Evolutionary conservation across 2,329 filamentous ascomycete genomes (phyloP).

Genomic region (Magnaporthiopsis rhizophila): DNA sequence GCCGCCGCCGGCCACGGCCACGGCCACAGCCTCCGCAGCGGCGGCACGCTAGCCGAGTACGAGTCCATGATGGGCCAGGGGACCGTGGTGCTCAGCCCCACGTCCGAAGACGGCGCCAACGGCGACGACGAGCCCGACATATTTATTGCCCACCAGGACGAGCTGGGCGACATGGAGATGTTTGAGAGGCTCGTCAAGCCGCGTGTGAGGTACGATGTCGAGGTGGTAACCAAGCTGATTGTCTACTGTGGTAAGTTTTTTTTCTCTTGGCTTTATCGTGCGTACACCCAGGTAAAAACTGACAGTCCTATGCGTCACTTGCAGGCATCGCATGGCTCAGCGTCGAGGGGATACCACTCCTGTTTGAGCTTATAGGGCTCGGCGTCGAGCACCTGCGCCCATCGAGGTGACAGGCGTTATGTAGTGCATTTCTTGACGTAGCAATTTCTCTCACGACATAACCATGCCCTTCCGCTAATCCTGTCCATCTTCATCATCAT

Average conservation of each 20-base stretch:
- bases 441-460: too few species aligned
- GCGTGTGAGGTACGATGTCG: slow-evolving; percentile 92
- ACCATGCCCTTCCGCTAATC: too few species aligned
- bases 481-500: too few species aligned
- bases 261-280: slow-evolving; percentile 2
- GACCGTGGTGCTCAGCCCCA: slow-evolving; percentile 25
- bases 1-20: slow-evolving; percentile 14
- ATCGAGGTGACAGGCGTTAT: not conserved
- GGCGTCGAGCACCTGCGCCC: slow-evolving; percentile 6
- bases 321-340: slow-evolving; percentile 77
- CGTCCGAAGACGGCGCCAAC: slow-evolving; percentile 15
- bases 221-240: slow-evolving; percentile 93
- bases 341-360: slow-evolving; percentile 63
- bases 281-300: slow-evolving; percentile 7
- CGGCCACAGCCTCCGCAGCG: slow-evolving; percentile 32
- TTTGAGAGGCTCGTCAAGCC: slow-evolving; percentile 80
- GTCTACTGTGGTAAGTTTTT: slow-evolving; percentile 72
- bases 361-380: slow-evolving; percentile 55
- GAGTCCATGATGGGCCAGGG: slow-evolving; percentile 69
- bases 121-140: slow-evolving; percentile 27
- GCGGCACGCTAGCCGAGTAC: slow-evolving; percentile 49
- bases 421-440: not conserved
- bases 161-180: slow-evolving; percentile 65
- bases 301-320: slow-evolving; percentile 7
- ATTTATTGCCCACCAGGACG: slow-evolving; percentile 35